Percentiles rank a stretch among this genome's conserved stretches.
phyloP scores from a whole-genome alignment of 352 stramenopile species.

The Lagenidium giganteum region DNA sequence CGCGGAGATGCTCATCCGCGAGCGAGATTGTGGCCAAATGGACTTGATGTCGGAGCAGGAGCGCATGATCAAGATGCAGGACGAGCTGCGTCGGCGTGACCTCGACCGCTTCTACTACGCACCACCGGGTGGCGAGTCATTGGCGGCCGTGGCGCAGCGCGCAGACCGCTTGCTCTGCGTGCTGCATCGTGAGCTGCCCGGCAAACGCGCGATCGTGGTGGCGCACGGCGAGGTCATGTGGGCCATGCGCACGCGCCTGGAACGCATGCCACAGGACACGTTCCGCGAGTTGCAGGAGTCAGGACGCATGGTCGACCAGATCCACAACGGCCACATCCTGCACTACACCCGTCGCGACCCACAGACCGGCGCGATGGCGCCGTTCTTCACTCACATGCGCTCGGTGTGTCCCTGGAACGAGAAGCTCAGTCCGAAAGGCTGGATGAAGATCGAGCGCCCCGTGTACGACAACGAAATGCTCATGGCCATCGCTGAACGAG shows the following conservation, averaged over 20 bases:
- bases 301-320: constrained; percentile 73
- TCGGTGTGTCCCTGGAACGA: constrained; percentile 83
- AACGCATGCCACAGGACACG: constrained; percentile 77
- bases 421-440: constrained; percentile 75
- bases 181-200: constrained; percentile 63
- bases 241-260: constrained; percentile 73
- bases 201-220: constrained; percentile 70
- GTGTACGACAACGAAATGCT: constrained; percentile 82
- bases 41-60: constrained; percentile 82
- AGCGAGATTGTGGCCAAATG: constrained; percentile 81
- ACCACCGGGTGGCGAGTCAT: constrained; percentile 63
- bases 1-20: constrained; percentile 74
- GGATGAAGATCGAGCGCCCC: constrained; percentile 74
- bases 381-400: constrained; percentile 73
- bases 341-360: constrained; percentile 73
- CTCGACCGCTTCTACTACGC: constrained; percentile 80
- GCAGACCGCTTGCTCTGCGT: constrained; percentile 58
- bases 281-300: constrained; percentile 75
- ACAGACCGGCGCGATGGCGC: constrained; percentile 44
- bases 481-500: constrained; percentile 62
- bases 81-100: constrained; percentile 67
- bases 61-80: constrained; percentile 73
- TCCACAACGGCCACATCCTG: constrained; percentile 80
- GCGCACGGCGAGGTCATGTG: constrained; percentile 83
- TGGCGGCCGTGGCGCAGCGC: constrained; percentile 65